Evolutionary conservation across 2,329 filamentous ascomycete species (phyloP), one percentile per base, ranked within the genome.

Genomic region (Mollisiaceae sp.): DNA sequence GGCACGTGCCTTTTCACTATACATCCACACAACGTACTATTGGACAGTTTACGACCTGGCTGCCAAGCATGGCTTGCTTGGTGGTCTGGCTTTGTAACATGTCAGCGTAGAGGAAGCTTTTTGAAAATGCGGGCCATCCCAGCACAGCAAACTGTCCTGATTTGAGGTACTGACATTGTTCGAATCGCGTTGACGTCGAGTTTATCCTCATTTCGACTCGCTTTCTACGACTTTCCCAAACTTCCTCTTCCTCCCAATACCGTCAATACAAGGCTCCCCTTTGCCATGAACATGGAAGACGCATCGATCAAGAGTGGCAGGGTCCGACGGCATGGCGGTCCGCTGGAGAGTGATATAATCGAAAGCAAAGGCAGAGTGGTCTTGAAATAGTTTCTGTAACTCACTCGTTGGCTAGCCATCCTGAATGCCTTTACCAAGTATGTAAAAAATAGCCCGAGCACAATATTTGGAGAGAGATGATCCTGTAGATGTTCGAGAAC

Each of bases 341-440:
- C 62, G 27, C 35, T 59, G 35, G 3, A 64, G 36, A 22, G 43
- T 43, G 56, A 64, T 52, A 27, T 59, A 64, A 15, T 57, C 56
- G n/a, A 22, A 20, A 2, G 43, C 43, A 41, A 60, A 59, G 11
- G 27, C 35, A 18, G 62, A 43, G 24, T 52, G 56, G 15, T 64
- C 62, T 14, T 52, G 35, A 4, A 59, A 55, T 15, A 60, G 32
- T 24, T 55, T 60, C 27, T 39, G 18, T 18, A 64, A 18, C 15
- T 64, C 62, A 6, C 0, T 6, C 22, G 55, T 64, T 24, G 39
- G 54, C 62, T 45, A 64, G 8, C 35, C 43, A 4, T 55, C 18
- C 4, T 39, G 8, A 20, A 32, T 27, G 9, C 35, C 14, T 11
- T 35, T 4, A 9, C 20, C 38, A 8, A 35, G 14, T 0, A 60